These are phyloP conservation scores for Crithidia mellificae DNA, from an alignment of 208 protist species.

Conservation along the genomic window DNA sequence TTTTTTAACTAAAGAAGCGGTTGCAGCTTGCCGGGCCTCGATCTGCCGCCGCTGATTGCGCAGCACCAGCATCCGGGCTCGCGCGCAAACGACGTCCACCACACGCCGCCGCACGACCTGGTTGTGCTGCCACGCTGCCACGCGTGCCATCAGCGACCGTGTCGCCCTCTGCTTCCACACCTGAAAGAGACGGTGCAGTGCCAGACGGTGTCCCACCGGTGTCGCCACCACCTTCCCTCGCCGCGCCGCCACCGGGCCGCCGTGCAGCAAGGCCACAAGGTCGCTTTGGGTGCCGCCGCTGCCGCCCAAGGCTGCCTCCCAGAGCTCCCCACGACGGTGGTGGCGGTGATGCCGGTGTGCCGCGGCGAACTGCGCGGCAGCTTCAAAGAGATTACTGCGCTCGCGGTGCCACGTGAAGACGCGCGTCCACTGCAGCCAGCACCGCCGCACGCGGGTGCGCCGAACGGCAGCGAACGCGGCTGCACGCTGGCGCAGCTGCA, in stretches of 20 bases:
- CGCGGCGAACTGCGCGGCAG: conserved; percentile 18
- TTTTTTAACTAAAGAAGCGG: no score
- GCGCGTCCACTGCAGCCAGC: conserved; percentile 34
- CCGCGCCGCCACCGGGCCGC: neutral
- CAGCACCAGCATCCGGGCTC: conserved; percentile 20
- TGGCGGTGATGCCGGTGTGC: neutral
- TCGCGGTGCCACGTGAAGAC: conserved; percentile 27
- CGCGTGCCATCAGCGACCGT: conserved; percentile 34
- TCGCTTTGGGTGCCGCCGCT: neutral
- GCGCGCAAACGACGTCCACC: neutral
- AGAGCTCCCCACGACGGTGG: no score
- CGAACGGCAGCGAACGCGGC: conserved; percentile 13
- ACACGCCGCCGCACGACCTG: conserved; percentile 29
- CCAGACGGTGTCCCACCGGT: conserved; percentile 22
- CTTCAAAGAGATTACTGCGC: conserved; percentile 22
- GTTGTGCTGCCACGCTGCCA: conserved; percentile 35
- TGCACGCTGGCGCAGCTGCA: conserved; percentile 20
- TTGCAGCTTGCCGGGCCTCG: conserved; percentile 1
- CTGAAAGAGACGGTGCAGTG: conserved; percentile 24
- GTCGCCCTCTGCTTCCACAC: conserved; percentile 49
- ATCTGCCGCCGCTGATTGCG: conserved; percentile 12
- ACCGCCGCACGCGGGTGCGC: conserved; percentile 11
- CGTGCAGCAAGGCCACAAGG: conserved; percentile 21
- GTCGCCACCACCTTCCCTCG: conserved; percentile 14
- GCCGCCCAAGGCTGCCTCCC: no score